A percentile compares a stretch with the other conserved stretches of the same genome.
Conservation (phyloP, 2,329 filamentous ascomycete genomes). For the Xylariaceae sp. region DNA sequence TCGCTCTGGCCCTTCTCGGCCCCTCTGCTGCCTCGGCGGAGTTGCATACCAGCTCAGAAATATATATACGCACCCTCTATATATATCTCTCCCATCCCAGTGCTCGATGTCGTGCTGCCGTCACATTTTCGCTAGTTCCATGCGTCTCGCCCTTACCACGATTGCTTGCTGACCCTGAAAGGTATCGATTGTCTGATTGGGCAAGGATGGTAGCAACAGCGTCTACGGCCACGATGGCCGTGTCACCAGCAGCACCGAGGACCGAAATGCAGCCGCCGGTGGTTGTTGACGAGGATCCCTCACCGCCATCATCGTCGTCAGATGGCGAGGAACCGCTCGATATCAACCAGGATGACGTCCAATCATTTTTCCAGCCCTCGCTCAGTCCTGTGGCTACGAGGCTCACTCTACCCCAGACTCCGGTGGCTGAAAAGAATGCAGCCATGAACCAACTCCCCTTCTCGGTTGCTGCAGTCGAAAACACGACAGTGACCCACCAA, state of each 20-base stretch:
- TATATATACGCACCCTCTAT: background rate
- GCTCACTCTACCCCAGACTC: conserved; percentile 49
- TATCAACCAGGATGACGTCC: conserved; percentile 50
- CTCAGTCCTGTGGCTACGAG: conserved; percentile 53
- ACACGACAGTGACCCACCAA: conserved; percentile 24
- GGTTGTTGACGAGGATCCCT: conserved; percentile 25
- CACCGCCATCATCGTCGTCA: conserved; percentile 19
- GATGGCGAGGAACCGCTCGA: conserved; percentile 37
- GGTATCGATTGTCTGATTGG: conserved; percentile 15
- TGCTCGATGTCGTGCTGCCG: conserved; percentile 12
- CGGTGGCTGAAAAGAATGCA: conserved; percentile 53
- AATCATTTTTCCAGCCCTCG: conserved; percentile 55
- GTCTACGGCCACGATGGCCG: conserved; percentile 2
- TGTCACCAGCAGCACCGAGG: conserved; percentile 13
- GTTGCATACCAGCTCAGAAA: background rate
- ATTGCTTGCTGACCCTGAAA: conserved; percentile 9
- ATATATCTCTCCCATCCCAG: background rate
- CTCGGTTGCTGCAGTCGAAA: conserved; percentile 29
- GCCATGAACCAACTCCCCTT: conserved; percentile 45
- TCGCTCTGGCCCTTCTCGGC: background rate
- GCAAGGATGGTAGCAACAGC: conserved; percentile 19
- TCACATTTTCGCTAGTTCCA: conserved; percentile 6
- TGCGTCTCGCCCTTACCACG: conserved; percentile 7
- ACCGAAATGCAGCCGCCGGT: conserved; percentile 18
- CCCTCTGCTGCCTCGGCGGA: background rate